phyloP scores from a whole-genome alignment of 2,329 filamentous ascomycete genomes.

The Calycina herbarum region DNA sequence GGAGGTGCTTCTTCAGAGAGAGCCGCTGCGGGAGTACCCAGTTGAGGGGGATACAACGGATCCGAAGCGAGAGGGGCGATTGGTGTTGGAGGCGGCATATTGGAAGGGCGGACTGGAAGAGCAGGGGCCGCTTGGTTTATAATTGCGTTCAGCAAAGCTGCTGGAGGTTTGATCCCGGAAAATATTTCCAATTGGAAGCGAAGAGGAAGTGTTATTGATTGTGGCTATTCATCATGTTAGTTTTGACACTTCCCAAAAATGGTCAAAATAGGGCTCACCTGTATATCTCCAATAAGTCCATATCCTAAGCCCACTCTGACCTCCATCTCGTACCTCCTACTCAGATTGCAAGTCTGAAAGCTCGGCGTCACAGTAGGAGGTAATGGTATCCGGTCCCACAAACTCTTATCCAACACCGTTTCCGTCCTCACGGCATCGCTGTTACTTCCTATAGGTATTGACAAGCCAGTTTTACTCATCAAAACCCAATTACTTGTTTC shows the following conservation, averaged over 20 bases:
- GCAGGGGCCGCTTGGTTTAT: slow-evolving; percentile 23
- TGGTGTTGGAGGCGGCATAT: slow-evolving; percentile 29
- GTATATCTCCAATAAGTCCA: slow-evolving; percentile 54
- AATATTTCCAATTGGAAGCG: slow-evolving; percentile 78
- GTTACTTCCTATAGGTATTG: slow-evolving; percentile 66
- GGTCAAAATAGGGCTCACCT: slow-evolving; percentile 24
- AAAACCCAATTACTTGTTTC: slow-evolving; percentile 78
- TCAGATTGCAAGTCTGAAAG: slow-evolving; percentile 87
- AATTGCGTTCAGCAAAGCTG: slow-evolving; percentile 70
- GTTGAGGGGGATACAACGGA: slow-evolving; percentile 59
- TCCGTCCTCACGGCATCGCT: slow-evolving; percentile 62
- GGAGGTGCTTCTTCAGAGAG: slow-evolving; percentile 78
- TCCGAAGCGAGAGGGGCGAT: slow-evolving; percentile 41
- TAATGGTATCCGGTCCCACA: slow-evolving; percentile 73
- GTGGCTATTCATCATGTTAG: slow-evolving; percentile 49
- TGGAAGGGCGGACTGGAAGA: slow-evolving; percentile 28
- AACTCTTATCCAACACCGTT: slow-evolving; percentile 62
- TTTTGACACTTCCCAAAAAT: not conserved
- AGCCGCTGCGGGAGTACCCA: slow-evolving; percentile 47
- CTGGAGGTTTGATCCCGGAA: slow-evolving; percentile 82
- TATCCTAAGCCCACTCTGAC: slow-evolving; percentile 76
- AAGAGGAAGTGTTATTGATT: slow-evolving; percentile 76
- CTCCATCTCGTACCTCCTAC: slow-evolving; percentile 79
- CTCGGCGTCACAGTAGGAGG: slow-evolving; percentile 86
- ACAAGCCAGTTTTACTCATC: slow-evolving; percentile 68